Conservation (phyloP, 495 filamentous ascomycete genomes). For the Aspergillus kassunensis region DNA sequence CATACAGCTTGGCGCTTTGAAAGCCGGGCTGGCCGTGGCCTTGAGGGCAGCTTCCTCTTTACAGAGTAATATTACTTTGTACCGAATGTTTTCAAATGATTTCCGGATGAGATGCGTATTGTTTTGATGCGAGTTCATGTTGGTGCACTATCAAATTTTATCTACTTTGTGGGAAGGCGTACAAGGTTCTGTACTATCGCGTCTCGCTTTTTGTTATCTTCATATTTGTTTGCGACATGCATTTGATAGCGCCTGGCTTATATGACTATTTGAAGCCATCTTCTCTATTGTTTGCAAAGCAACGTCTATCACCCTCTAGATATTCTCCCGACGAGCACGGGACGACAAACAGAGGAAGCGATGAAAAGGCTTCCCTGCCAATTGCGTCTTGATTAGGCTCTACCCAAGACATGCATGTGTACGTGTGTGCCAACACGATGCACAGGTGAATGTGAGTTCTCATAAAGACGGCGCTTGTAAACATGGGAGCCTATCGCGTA, state of each 20-base stretch:
- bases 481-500: background rate
- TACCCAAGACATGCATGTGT: background rate
- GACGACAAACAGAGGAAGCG: background rate
- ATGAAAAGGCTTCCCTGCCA: background rate
- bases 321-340: no score
- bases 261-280: background rate
- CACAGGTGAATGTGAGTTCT: background rate
- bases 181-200: constrained; percentile 6
- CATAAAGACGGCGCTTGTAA: background rate
- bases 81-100: background rate
- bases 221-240: background rate
- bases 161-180: background rate
- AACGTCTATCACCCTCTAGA: background rate
- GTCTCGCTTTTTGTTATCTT: background rate
- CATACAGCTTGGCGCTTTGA: constrained; percentile 86
- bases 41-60: background rate
- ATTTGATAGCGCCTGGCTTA: background rate
- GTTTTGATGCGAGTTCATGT: background rate
- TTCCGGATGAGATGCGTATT: background rate
- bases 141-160: background rate
- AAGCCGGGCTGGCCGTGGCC: background rate
- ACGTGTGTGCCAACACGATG: background rate
- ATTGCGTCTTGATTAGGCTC: background rate
- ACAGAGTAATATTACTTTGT: background rate
- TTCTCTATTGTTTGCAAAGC: background rate